Evolutionary conservation across 225 moss, liverwort and hornwort species (phyloP).

Genomic region (Takakia lepidozioides): DNA sequence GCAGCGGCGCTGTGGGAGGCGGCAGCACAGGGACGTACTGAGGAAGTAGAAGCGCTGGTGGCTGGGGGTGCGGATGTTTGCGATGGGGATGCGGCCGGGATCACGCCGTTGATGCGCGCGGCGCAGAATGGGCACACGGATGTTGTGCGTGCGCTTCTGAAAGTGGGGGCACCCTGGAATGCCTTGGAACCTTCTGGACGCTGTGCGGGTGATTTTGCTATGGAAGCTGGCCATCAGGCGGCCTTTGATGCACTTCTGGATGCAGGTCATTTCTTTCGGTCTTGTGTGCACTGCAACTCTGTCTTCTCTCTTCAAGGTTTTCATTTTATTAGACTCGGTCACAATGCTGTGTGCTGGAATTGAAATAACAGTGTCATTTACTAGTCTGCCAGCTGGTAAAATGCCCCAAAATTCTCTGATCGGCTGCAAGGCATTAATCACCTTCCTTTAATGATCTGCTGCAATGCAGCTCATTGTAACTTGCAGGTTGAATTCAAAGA

Average conservation of each 20-base stretch:
- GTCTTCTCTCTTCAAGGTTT: no score
- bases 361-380: no score
- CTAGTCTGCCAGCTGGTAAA: no score
- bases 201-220: slow-evolving; percentile 89
- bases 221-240: slow-evolving; percentile 75
- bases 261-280: slow-evolving; percentile 42
- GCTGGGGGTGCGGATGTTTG: slow-evolving; percentile 45
- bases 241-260: slow-evolving; percentile 74
- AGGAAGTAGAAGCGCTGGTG: slow-evolving; percentile 35
- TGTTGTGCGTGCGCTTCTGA: slow-evolving; percentile 48
- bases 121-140: slow-evolving; percentile 63
- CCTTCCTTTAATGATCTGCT: no score
- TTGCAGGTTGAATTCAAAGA: no score
- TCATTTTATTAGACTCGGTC: no score
- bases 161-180: slow-evolving; percentile 93
- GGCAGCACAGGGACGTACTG: slow-evolving; percentile 50
- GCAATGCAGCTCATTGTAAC: no score
- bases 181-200: slow-evolving; percentile 53
- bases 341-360: no score
- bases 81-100: slow-evolving; percentile 48
- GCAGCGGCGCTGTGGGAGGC: slow-evolving; percentile 24
- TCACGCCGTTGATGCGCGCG: slow-evolving; percentile 76
- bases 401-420: no score
- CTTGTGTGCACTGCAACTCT: no score
- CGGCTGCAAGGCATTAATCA: no score